Evolutionary conservation across 148 eudicot genomes (phyloP), one percentile per base, ranked within the genome.

Genomic region (Cornus suecica): DNA sequence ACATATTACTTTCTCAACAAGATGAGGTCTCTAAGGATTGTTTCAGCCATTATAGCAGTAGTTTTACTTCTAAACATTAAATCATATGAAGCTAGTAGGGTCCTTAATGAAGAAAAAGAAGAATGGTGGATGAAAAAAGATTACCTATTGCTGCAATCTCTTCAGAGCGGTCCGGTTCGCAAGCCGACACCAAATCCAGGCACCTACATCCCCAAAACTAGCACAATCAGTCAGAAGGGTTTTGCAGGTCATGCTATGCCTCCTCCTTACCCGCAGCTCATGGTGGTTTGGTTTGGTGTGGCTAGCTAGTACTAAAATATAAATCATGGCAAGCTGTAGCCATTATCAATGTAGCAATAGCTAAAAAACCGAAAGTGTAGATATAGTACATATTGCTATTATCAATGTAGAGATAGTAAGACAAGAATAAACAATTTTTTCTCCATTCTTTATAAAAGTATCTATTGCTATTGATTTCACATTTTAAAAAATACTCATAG

Each of bases 221-320:
- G 27, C 69, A 73, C 76, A 66, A 34, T 58, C 7, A 29, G 15
- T 32, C 68, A 66, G 13, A 75, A 66, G 56, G 68, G 65, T 22
- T 52, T 67, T 24, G 68, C 41, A 37, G 42, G 7, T 37, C 42
- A 37, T 37, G 42, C 8, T 37, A 37, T 37, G 42, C 42, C 42
- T 37, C 42, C 42, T 37, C 54, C 15, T 1, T 26, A 64, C 18
- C 67, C 67, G 16, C 67, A 64, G 31, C 31, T 64, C 30, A 26
- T 37, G 42, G 37, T 24, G 66, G 26, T 26, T 64, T 32, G 15
- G 25, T 64, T 64, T 27, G 67, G 67, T 9, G 67, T 64, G 8
- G 67, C 67, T 64, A 23, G 28, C 26, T 2, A 45, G n/a, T n/a
- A n/a, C n/a, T 45, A 1, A 16, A 11, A 48, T 11, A 48, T 14